phyloP scores from a whole-genome alignment of 192 early-diverging fungal species.

The Coemansia erecta region DNA sequence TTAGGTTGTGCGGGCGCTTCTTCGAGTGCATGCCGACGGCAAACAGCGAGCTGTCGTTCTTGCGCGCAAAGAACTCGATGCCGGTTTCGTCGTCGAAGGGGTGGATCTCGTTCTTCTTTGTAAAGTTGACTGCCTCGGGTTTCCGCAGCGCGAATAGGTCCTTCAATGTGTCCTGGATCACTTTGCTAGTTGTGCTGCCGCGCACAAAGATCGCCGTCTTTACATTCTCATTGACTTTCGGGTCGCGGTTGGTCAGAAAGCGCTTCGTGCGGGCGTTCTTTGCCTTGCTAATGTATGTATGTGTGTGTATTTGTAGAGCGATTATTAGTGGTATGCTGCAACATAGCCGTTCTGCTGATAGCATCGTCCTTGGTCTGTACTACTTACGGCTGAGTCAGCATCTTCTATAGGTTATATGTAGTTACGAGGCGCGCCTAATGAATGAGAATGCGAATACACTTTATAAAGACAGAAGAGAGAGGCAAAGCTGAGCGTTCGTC shows the following conservation, averaged over 20 bases:
- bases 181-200: slow-evolving; percentile 80
- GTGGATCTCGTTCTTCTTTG: slow-evolving; percentile 92
- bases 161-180: slow-evolving; percentile 78
- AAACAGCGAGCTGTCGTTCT: slow-evolving; percentile 92
- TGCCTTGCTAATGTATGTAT: slow-evolving; percentile 60
- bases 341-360: too few relatives aligned
- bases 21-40: slow-evolving; percentile 91
- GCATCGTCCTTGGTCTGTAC: too few relatives aligned
- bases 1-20: slow-evolving; percentile 93
- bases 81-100: slow-evolving; percentile 94
- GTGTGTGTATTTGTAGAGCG: too few relatives aligned
- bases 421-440: background rate
- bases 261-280: slow-evolving; percentile 88
- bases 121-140: slow-evolving; percentile 83
- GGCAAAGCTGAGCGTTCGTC: too few relatives aligned
- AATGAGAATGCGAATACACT: background rate
- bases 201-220: slow-evolving; percentile 90
- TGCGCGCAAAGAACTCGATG: slow-evolving; percentile 91
- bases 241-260: slow-evolving; percentile 79
- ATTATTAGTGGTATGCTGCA: too few relatives aligned
- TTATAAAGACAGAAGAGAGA: background rate
- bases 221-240: slow-evolving; percentile 85
- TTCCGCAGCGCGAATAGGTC: slow-evolving; percentile 93
- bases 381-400: slow-evolving; percentile 25
- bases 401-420: background rate